Conservation (phyloP, 495 filamentous ascomycete genomes). For the Aspergillus conjunctus region DNA sequence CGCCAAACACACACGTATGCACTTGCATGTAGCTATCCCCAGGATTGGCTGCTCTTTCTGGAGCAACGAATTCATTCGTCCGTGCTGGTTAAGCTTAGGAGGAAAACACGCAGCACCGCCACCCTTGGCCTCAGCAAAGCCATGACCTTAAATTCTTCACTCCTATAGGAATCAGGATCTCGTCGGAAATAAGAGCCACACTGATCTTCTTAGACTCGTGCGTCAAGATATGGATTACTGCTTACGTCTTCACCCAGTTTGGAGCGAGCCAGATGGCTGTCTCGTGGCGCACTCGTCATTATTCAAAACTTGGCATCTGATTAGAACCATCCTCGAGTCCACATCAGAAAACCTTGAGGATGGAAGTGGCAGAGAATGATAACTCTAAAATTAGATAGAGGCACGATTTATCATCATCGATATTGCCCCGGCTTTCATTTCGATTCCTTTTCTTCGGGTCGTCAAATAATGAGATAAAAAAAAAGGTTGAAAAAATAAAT, state of each 20-base stretch:
- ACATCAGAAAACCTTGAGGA: too few relatives aligned
- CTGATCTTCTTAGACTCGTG: too few relatives aligned
- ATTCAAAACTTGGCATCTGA: too few relatives aligned
- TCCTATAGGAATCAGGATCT: neutral
- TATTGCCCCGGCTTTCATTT: neutral
- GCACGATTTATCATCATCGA: neutral
- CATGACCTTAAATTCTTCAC: neutral
- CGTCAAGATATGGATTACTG: too few relatives aligned
- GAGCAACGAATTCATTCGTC: constrained; percentile 5
- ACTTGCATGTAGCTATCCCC: neutral
- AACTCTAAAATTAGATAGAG: too few relatives aligned
- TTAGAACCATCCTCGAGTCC: too few relatives aligned
- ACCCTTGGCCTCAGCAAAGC: constrained; percentile 12
- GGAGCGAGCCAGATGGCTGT: too few relatives aligned
- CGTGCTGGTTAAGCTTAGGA: constrained; percentile 13
- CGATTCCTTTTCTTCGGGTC: neutral
- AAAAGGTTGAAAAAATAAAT: constrained; percentile 13
- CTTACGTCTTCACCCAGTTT: too few relatives aligned
- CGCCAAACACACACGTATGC: constrained; percentile 16
- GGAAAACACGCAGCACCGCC: constrained; percentile 18
- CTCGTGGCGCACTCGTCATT: too few relatives aligned
- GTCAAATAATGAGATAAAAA: neutral
- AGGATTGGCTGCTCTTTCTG: neutral
- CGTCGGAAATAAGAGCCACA: too few relatives aligned
- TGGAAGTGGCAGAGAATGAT: too few relatives aligned